Evolutionary conservation across 2,329 filamentous ascomycete genomes (phyloP).

Genomic region (Cladosporium sphaerospermum): DNA sequence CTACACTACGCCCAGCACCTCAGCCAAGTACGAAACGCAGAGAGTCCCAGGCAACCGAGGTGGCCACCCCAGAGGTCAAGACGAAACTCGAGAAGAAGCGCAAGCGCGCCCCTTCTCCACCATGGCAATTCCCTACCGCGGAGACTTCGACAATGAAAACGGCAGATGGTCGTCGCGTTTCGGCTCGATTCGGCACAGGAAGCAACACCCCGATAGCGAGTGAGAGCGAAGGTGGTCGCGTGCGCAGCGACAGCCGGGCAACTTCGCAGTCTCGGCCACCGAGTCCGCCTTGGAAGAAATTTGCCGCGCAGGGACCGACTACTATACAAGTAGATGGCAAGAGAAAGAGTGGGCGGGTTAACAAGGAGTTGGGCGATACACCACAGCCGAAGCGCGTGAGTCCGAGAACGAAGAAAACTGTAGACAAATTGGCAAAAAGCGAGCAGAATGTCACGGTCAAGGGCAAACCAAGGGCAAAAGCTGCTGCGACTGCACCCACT

Average conservation of each 20-base stretch:
- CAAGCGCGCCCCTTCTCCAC: conserved; percentile 36
- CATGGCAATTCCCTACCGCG: conserved; percentile 29
- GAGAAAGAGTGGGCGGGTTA: conserved; percentile 56
- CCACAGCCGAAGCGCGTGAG: conserved; percentile 24
- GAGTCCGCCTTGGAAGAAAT: conserved; percentile 92
- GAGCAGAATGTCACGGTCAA: conserved; percentile 9
- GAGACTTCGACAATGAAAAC: conserved; percentile 26
- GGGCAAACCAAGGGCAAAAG: conserved; percentile 2
- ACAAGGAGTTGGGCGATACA: conserved; percentile 26
- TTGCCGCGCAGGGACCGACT: conserved; percentile 78
- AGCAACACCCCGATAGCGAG: conserved; percentile 20
- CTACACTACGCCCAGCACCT: conserved; percentile 21
- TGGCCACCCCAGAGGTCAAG: conserved; percentile 6
- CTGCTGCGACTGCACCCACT: not conserved
- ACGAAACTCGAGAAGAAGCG: conserved; percentile 52
- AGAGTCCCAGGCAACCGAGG: conserved; percentile 22
- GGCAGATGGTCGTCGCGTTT: conserved; percentile 28
- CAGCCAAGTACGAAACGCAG: conserved; percentile 25
- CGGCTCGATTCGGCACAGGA: conserved; percentile 23
- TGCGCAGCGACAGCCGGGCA: conserved; percentile 22
- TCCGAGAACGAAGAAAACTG: conserved; percentile 27
- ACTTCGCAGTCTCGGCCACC: conserved; percentile 41
- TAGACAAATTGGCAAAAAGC: conserved; percentile 19
- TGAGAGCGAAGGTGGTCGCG: conserved; percentile 19
- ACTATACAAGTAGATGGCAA: conserved; percentile 64